Evolutionary conservation across 352 stramenopile genomes (phyloP).

Genomic region (Halophytophthora polymorphica): DNA sequence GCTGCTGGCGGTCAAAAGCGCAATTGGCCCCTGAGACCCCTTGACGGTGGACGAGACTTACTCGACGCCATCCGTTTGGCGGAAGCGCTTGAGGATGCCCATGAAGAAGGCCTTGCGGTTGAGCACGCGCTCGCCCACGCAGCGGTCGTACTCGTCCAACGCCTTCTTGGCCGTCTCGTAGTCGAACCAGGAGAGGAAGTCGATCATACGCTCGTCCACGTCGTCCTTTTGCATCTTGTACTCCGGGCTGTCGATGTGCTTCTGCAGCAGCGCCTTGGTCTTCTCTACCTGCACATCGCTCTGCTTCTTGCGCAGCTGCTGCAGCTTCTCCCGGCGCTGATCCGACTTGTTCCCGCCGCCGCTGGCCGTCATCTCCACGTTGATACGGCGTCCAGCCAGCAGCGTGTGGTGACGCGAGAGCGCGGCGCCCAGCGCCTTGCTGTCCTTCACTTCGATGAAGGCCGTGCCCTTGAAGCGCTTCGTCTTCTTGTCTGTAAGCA

Average conservation of each 20-base stretch:
- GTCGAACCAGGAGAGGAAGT: constrained; percentile 88
- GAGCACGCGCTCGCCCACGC: constrained; percentile 65
- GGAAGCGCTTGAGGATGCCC: constrained; percentile 87
- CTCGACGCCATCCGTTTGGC: constrained; percentile 73
- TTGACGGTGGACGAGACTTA: too few species aligned
- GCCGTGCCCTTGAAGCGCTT: constrained; percentile 81
- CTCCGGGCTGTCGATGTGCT: constrained; percentile 67
- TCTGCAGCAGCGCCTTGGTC: constrained; percentile 74
- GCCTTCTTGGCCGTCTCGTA: constrained; percentile 84
- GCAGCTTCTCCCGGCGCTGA: constrained; percentile 66
- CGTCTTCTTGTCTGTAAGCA: constrained; percentile 84
- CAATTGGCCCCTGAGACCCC: too few species aligned
- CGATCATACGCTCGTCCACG: constrained; percentile 85
- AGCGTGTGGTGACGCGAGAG: constrained; percentile 80
- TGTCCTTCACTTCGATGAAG: constrained; percentile 86
- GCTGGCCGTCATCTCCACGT: constrained; percentile 83
- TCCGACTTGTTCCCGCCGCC: constrained; percentile 83
- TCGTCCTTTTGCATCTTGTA: constrained; percentile 76
- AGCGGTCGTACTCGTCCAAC: constrained; percentile 78
- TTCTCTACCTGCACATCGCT: constrained; percentile 83
- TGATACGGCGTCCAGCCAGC: constrained; percentile 77
- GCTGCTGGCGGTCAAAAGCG: too few species aligned
- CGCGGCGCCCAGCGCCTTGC: constrained; percentile 72
- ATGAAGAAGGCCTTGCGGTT: constrained; percentile 90
- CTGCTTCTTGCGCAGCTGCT: constrained; percentile 74